Conservation (phyloP, 352 stramenopile genomes). For the Phytophthora aleatoria region DNA sequence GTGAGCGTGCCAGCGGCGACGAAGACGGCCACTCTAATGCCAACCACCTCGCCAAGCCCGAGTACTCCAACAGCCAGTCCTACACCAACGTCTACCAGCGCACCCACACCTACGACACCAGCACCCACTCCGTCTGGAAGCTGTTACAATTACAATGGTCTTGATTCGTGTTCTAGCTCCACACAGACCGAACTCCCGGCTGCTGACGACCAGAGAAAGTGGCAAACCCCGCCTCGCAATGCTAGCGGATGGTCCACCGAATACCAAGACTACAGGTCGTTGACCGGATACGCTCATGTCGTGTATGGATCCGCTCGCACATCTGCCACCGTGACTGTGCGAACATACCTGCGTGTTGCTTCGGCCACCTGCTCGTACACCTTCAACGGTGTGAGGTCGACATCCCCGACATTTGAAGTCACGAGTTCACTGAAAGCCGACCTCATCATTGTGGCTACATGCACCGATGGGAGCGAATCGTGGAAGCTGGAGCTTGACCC, state of each 20-base stretch:
- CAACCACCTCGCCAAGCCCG: constrained; percentile 13
- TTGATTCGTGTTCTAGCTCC: constrained; percentile 32
- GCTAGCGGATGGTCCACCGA: constrained; percentile 27
- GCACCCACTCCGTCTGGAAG: constrained; percentile 24
- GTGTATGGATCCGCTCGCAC: constrained; percentile 37
- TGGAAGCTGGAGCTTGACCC: constrained; percentile 52
- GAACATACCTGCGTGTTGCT: constrained; percentile 37
- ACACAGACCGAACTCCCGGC: constrained; percentile 23
- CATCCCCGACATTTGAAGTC: constrained; percentile 26
- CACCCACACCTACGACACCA: constrained; percentile 22
- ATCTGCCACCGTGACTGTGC: constrained; percentile 47
- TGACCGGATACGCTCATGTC: constrained; percentile 53
- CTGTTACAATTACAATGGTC: constrained; percentile 44
- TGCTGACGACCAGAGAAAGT: constrained; percentile 40
- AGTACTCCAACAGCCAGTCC: constrained; percentile 15
- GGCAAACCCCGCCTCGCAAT: constrained; percentile 58
- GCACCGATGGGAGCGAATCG: constrained; percentile 17
- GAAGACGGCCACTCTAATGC: constrained; percentile 4
- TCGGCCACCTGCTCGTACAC: constrained; percentile 39
- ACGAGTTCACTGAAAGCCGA: constrained; percentile 32
- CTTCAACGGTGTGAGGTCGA: constrained; percentile 40
- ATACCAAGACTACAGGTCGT: constrained; percentile 53
- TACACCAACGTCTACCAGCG: constrained; percentile 19
- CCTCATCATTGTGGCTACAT: constrained; percentile 41
- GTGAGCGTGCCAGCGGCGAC: constrained; percentile 31